A percentile compares a stretch with the other conserved stretches of the same genome.
These are phyloP conservation scores for Verticillium isaacii DNA, from an alignment of 2,329 filamentous ascomycete species.

Conservation along the genomic window DNA sequence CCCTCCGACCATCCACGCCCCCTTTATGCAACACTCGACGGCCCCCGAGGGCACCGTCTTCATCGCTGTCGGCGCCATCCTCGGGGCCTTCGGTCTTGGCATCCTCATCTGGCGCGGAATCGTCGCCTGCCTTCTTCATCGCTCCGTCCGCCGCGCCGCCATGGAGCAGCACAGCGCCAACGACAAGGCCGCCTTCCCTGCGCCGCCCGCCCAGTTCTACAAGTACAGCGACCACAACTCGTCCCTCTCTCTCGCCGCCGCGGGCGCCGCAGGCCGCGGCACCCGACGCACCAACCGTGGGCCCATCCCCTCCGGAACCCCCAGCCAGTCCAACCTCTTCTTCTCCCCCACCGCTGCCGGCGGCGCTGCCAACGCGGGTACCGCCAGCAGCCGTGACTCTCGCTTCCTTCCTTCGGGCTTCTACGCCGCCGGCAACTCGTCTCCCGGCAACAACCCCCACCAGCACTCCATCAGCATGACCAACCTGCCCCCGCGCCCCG, in stretches of 20 bases:
- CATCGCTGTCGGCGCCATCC: constrained; percentile 84
- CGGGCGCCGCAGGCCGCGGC: constrained; percentile 42
- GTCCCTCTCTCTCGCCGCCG: constrained; percentile 44
- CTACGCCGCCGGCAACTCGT: constrained; percentile 67
- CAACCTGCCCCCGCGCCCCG: constrained; percentile 47
- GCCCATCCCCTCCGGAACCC: constrained; percentile 49
- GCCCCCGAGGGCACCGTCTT: constrained; percentile 93
- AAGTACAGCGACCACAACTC: constrained; percentile 59
- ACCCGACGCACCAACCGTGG: constrained; percentile 47
- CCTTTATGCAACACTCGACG: constrained; percentile 84
- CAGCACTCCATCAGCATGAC: constrained; percentile 55
- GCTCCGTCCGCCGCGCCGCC: constrained; percentile 84
- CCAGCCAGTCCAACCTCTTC: constrained; percentile 72
- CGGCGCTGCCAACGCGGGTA: constrained; percentile 46
- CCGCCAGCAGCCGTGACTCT: constrained; percentile 61
- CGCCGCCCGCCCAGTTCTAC: constrained; percentile 56
- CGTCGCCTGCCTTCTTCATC: constrained; percentile 86
- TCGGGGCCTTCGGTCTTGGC: constrained; percentile 77
- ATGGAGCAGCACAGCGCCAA: constrained; percentile 65
- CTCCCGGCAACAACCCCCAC: constrained; percentile 37
- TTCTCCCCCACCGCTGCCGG: constrained; percentile 86
- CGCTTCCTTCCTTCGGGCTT: constrained; percentile 87
- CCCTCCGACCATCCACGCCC: constrained; percentile 77
- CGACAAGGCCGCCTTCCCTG: constrained; percentile 61
- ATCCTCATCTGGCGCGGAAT: constrained; percentile 84